These are phyloP conservation scores for Neoboletus brunneissimus DNA, from an alignment of 768 basidiomycete species.

Conservation along the genomic window DNA sequence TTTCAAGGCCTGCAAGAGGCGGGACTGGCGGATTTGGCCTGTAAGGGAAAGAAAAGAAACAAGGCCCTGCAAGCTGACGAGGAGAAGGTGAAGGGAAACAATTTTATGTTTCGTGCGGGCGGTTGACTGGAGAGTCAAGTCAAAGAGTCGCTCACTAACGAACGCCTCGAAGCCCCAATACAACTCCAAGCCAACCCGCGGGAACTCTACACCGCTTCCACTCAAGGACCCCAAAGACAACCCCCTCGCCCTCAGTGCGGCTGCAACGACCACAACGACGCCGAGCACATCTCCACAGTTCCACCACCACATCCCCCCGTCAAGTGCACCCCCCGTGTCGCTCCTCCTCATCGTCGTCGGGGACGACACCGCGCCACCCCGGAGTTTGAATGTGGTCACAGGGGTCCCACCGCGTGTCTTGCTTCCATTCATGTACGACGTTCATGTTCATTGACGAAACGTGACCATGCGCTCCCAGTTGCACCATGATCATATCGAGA, in stretches of 20 bases:
- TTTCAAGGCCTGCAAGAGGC: constrained; percentile 15
- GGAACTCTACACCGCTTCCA: constrained; percentile 30
- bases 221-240: constrained; percentile 23
- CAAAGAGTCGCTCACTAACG: constrained; percentile 30
- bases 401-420: constrained; percentile 29
- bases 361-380: constrained; percentile 11
- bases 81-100: constrained; percentile 24
- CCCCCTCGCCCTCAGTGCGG: neutral
- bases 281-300: neutral
- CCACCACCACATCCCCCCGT: neutral
- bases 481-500: neutral
- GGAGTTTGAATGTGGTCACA: constrained; percentile 31
- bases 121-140: constrained; percentile 29
- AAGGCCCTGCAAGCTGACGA: constrained; percentile 28
- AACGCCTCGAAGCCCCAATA: constrained; percentile 28
- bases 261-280: constrained; percentile 3
- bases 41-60: constrained; percentile 17
- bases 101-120: constrained; percentile 29
- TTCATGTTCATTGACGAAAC: too few relatives aligned
- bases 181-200: constrained; percentile 26
- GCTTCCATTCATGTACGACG: too few relatives aligned
- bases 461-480: too few relatives aligned
- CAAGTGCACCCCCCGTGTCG: neutral
- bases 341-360: constrained; percentile 1
- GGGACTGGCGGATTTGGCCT: constrained; percentile 21